These are phyloP conservation scores for Thalassiosira hispida DNA, from an alignment of 352 stramenopile genomes.

Conservation along the genomic window DNA sequence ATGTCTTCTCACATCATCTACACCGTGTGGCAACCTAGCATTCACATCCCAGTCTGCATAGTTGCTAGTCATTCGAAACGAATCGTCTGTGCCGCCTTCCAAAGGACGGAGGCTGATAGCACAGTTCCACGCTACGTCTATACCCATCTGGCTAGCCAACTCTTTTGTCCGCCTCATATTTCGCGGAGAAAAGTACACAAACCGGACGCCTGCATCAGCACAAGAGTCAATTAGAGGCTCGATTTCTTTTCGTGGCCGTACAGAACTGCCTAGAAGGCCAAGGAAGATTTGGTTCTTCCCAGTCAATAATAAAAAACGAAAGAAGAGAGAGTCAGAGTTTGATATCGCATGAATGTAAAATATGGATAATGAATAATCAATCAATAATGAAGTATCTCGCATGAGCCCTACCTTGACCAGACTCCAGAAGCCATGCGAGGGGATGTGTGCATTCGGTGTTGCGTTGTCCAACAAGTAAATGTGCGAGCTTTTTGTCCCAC, in stretches of 20 bases:
- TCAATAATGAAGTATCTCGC: too few species aligned
- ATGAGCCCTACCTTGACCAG: too few species aligned
- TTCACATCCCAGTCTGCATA: slow-evolving; percentile 93
- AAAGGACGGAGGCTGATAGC: slow-evolving; percentile 95
- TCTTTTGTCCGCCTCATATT: slow-evolving; percentile 98
- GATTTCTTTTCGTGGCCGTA: slow-evolving; percentile 94
- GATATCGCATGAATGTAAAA: too few species aligned
- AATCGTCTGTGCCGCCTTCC: slow-evolving; percentile 90
- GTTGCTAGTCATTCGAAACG: slow-evolving; percentile 95
- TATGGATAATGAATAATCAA: too few species aligned
- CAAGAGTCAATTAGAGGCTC: slow-evolving; percentile 95
- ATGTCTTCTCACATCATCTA: slow-evolving; percentile 94
- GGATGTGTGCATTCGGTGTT: slow-evolving; percentile 13
- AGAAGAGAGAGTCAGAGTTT: too few species aligned
- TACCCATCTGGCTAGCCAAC: slow-evolving; percentile 97
- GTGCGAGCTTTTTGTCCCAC: slow-evolving; percentile 15
- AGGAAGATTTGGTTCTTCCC: slow-evolving; percentile 97
- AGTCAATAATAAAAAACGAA: too few species aligned
- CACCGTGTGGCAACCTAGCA: slow-evolving; percentile 93
- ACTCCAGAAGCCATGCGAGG: slow-evolving; percentile 70
- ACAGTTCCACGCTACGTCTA: slow-evolving; percentile 99
- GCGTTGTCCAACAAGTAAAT: slow-evolving; percentile 68
- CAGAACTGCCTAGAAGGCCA: slow-evolving; percentile 94
- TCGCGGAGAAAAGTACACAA: slow-evolving; percentile 97
- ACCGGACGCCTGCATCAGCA: slow-evolving; percentile 90